Evolutionary conservation across 2,329 filamentous ascomycete genomes (phyloP).

Genomic region (Fusarium sp.): DNA sequence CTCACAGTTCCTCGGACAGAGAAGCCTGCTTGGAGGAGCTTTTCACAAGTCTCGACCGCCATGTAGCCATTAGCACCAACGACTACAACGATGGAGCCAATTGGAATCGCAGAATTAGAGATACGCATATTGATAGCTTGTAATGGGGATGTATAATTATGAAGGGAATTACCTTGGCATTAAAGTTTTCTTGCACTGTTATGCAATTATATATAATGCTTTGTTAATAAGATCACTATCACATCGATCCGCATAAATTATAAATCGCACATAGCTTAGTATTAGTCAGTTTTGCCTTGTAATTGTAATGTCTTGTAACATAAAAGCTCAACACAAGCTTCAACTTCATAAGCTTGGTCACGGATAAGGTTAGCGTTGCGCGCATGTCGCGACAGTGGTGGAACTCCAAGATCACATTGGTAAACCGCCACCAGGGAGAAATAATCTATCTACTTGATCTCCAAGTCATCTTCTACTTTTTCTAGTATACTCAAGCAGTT

Average conservation of each 20-base stretch:
- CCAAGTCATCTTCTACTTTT: too few species aligned
- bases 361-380: neutral
- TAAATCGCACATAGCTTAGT: neutral
- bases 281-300: neutral
- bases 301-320: neutral
- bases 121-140: neutral
- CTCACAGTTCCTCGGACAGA: neutral
- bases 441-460: neutral
- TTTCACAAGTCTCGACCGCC: neutral
- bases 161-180: neutral
- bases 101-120: neutral
- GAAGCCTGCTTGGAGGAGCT: neutral
- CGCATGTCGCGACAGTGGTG: neutral
- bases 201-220: neutral
- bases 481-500: fast-evolving
- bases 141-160: neutral
- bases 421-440: neutral
- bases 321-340: neutral
- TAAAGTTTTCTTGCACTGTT: fast-evolving
- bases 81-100: neutral
- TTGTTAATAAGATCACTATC: fast-evolving
- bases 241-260: fast-evolving
- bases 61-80: neutral
- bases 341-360: neutral
- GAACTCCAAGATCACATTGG: neutral